A percentile compares a stretch with the other conserved stretches of the same genome.
phyloP scores from a whole-genome alignment of 2,329 filamentous ascomycete species.

The Parastagonospora nodorum region DNA sequence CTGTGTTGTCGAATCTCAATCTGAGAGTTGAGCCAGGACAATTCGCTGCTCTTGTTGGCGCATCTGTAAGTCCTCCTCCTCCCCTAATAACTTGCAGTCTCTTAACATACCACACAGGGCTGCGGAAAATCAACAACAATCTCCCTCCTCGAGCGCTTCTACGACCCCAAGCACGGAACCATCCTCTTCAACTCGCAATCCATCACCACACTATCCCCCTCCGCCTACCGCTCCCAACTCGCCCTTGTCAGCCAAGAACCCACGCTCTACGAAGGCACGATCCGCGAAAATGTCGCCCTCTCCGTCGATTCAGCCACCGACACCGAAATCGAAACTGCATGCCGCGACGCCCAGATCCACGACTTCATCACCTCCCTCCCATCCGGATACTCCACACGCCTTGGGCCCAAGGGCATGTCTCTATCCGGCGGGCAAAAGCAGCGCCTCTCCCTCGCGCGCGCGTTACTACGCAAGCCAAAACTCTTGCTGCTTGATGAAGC shows the following conservation, averaged over 20 bases:
- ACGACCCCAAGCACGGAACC: constrained; percentile 66
- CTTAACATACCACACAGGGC: constrained; percentile 32
- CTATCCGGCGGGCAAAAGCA: constrained; percentile 45
- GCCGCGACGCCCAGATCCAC: constrained; percentile 45
- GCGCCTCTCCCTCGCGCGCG: constrained; percentile 40
- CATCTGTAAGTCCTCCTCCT: constrained; percentile 53
- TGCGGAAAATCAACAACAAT: constrained; percentile 77
- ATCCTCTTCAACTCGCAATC: constrained; percentile 60
- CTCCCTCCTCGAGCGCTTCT: constrained; percentile 66
- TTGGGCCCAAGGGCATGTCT: constrained; percentile 44
- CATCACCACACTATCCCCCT: constrained; percentile 43
- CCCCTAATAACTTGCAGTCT: neutral
- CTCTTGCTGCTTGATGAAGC: constrained; percentile 45
- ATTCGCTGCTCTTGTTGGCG: constrained; percentile 72
- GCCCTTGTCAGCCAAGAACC: constrained; percentile 55
- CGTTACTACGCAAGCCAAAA: constrained; percentile 37
- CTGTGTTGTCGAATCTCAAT: constrained; percentile 58
- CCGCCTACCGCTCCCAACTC: constrained; percentile 49
- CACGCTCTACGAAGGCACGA: constrained; percentile 52
- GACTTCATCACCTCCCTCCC: constrained; percentile 45
- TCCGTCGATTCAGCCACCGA: constrained; percentile 39
- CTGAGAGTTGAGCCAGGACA: constrained; percentile 60
- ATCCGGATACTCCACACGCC: constrained; percentile 40
- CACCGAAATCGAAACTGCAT: constrained; percentile 38
- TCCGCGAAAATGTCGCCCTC: constrained; percentile 47